Evolutionary conservation across 768 basidiomycete genomes (phyloP).

Genomic region (Calocybe indica): DNA sequence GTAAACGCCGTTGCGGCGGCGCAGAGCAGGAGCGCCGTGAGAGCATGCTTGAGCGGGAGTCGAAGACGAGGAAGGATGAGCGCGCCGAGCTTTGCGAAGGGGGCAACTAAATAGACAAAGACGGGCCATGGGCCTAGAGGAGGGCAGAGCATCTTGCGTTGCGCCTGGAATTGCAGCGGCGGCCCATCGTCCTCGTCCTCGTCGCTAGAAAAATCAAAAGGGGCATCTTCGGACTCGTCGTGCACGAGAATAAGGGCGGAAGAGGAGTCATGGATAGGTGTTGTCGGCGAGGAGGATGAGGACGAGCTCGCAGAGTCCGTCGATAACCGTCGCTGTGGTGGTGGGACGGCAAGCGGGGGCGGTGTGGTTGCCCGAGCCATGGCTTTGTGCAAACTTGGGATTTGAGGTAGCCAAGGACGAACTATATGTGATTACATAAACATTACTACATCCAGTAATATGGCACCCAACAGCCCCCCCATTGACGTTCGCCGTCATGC

Average conservation of each 20-base stretch:
- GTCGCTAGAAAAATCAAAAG: conserved; percentile 33
- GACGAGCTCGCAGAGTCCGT: conserved; percentile 20
- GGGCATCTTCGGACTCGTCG: conserved; percentile 38
- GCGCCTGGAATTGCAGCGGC: conserved; percentile 38
- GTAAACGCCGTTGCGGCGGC: conserved; percentile 56
- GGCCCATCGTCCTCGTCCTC: conserved; percentile 41
- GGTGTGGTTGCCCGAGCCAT: conserved; percentile 15
- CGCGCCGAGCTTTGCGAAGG: conserved; percentile 68
- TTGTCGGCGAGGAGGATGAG: conserved; percentile 12
- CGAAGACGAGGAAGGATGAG: conserved; percentile 48
- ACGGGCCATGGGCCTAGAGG: conserved; percentile 52
- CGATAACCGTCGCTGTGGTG: conserved; percentile 5
- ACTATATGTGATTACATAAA: too few relatives aligned
- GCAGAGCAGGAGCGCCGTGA: conserved; percentile 45
- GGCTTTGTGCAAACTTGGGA: neutral
- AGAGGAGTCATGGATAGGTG: conserved; percentile 31
- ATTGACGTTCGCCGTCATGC: too few relatives aligned
- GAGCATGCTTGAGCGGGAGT: conserved; percentile 41
- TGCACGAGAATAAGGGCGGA: conserved; percentile 63
- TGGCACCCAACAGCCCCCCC: too few relatives aligned
- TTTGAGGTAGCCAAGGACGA: too few relatives aligned
- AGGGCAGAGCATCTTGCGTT: conserved; percentile 33
- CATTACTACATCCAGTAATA: too few relatives aligned
- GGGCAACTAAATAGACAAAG: conserved; percentile 64
- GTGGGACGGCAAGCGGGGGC: conserved; percentile 8